These are phyloP conservation scores for Yarrowia sp. DNA, from an alignment of 805 yeast genomes.

Conservation along the genomic window DNA sequence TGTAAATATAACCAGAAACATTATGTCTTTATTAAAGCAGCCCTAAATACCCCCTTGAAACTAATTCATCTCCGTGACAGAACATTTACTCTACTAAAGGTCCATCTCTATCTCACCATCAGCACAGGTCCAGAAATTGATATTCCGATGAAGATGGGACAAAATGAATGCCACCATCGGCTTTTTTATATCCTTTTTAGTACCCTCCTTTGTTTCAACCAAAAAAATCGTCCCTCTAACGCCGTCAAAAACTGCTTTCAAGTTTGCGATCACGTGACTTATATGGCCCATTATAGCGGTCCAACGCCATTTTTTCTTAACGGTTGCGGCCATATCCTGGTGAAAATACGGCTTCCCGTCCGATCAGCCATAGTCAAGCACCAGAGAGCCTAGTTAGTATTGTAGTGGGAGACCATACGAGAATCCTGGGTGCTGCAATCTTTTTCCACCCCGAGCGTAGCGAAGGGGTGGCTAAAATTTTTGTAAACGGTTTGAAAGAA, in stretches of 20 bases:
- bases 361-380: slow-evolving; percentile 30
- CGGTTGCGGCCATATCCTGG: slow-evolving; percentile 31
- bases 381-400: slow-evolving; percentile 32
- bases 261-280: not conserved
- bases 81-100: no score
- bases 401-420: slow-evolving; percentile 31
- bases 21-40: no score
- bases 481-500: no score
- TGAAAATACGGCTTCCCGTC: slow-evolving; percentile 32
- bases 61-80: no score
- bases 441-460: not conserved
- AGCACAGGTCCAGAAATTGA: no score
- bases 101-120: no score
- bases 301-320: not conserved
- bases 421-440: slow-evolving; percentile 31
- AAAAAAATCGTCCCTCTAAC: not conserved
- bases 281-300: not conserved
- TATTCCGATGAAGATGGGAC: no score
- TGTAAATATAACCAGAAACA: no score
- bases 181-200: not conserved
- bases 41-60: no score
- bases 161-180: not conserved
- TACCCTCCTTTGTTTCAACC: no score
- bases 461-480: no score
- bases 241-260: not conserved